phyloP scores from a whole-genome alignment of 2,329 filamentous ascomycete genomes.

The Geosmithia flava region DNA sequence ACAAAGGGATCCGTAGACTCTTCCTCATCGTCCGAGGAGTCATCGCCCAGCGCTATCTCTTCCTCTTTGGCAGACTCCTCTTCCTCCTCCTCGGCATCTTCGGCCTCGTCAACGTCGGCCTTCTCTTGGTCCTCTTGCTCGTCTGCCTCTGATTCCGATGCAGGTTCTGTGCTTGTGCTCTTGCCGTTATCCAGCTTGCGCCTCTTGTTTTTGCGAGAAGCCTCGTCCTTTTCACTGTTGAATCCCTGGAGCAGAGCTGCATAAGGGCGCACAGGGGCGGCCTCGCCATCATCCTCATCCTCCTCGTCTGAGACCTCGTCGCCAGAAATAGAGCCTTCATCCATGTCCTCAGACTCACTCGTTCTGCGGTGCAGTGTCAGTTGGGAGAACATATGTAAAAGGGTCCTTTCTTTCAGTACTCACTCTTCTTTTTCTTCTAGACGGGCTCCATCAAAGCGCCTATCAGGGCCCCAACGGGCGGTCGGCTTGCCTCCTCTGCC shows the following conservation, averaged over 20 bases:
- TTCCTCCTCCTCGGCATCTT: conserved; percentile 8
- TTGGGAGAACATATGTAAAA: neutral
- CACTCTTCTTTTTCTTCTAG: conserved; percentile 23
- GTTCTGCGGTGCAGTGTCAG: neutral
- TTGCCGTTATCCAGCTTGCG: conserved; percentile 34
- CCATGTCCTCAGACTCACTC: conserved; percentile 3
- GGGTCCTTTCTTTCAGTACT: conserved; percentile 8
- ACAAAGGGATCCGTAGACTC: conserved; percentile 63
- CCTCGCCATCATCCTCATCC: conserved; percentile 25
- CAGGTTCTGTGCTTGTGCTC: conserved; percentile 1
- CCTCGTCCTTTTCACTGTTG: conserved; percentile 19
- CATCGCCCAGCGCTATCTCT: conserved; percentile 11
- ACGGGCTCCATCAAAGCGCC: conserved; percentile 21
- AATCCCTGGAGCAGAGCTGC: conserved; percentile 44
- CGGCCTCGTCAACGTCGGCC: conserved; percentile 23
- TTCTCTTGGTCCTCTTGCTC: conserved; percentile 24
- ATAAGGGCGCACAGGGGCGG: conserved; percentile 35
- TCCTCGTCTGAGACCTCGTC: conserved; percentile 3
- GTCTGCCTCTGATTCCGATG: conserved; percentile 13
- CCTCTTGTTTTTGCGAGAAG: conserved; percentile 34
- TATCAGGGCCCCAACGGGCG: conserved; percentile 22
- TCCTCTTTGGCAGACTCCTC: conserved; percentile 2
- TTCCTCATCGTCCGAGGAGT: conserved; percentile 36
- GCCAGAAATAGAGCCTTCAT: conserved; percentile 2
- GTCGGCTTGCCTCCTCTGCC: conserved; percentile 17